Evolutionary conservation across 2,329 filamentous ascomycete species (phyloP), one percentile per base, ranked within the genome.

Genomic region (Neoascochyta sp.): DNA sequence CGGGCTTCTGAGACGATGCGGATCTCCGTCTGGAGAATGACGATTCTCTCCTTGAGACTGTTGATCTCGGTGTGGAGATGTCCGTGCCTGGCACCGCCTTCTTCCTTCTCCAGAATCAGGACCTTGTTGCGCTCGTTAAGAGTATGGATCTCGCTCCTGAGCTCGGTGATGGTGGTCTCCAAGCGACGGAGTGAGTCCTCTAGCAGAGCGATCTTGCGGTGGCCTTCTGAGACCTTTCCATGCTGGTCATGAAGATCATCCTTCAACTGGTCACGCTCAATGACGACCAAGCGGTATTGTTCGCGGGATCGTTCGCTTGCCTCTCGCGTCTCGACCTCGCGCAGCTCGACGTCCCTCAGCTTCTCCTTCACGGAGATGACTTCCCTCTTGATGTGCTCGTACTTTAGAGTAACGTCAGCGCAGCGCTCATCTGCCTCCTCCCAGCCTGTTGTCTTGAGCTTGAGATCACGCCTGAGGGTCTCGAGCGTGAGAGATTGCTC

Each of bases 281-380:
- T 41, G 20, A 47, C 27, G 9, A 50, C n/a, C 4, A 47, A 27
- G 20, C 45, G 45, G 22, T 47, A 36, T 16, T 51, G 41, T 12
- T 52, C 49, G 12, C 43, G 43, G 17, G 38, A 41, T 6, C 36
- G 34, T 14, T 47, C 40, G 6, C 47, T 34, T 9, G 32, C 20
- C 4, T 50, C 41, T 1, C 36, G 38, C 14, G 48, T 36, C n/a
- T 52, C 45, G 9, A 34, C 41, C 17, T 42, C 43, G 7, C 47
- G 46, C 6, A 39, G 12, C 22, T 53, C 46, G 0, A 44, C 21
- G 11, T 48, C 43, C 4, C 41, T 32, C 3, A 51, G 28, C 24
- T 52, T 51, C 19, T 53, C 46, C n/a, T 47, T 50, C 12, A 49
- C 32, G 2, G 47, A 47, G 6, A 52, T 36, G 1, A 51, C 42